These are phyloP conservation scores for Lodderomyces metapsilosis DNA, from an alignment of 1,139 yeast species.

Conservation along the genomic window DNA sequence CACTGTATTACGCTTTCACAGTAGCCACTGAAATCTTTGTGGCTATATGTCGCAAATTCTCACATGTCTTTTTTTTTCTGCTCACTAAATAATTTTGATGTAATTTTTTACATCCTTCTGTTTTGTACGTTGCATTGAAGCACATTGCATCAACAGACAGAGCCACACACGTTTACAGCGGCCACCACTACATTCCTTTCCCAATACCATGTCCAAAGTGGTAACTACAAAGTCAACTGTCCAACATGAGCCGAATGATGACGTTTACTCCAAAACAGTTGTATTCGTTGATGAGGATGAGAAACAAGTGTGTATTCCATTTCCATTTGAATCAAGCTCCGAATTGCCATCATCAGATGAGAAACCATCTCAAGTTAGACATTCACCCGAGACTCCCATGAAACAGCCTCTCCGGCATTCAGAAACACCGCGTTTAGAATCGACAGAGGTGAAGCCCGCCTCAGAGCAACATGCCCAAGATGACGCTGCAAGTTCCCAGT, in stretches of 20 bases:
- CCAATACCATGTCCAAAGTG: background rate
- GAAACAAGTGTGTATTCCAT: background rate
- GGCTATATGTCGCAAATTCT: too few relatives aligned
- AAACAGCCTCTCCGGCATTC: background rate
- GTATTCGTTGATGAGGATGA: conserved; percentile 5
- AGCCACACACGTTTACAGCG: too few relatives aligned
- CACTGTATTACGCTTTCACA: too few relatives aligned
- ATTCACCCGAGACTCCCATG: too few relatives aligned
- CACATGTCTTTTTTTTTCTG: background rate
- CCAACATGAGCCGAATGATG: conserved; percentile 5
- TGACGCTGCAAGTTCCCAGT: background rate
- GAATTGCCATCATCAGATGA: background rate
- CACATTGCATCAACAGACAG: too few relatives aligned
- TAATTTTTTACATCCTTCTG: background rate
- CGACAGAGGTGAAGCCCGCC: background rate
- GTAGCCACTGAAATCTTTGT: too few relatives aligned
- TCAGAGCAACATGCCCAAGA: background rate
- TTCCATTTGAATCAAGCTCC: background rate
- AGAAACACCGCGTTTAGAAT: background rate
- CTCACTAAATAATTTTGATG: background rate
- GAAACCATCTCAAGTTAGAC: background rate
- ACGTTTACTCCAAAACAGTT: conserved; percentile 7
- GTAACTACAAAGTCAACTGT: conserved; percentile 3
- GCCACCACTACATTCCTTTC: too few relatives aligned
- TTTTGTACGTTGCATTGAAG: background rate